Conservation (phyloP, 2,329 filamentous ascomycete genomes). For the Diaporthe citrichinensis region DNA sequence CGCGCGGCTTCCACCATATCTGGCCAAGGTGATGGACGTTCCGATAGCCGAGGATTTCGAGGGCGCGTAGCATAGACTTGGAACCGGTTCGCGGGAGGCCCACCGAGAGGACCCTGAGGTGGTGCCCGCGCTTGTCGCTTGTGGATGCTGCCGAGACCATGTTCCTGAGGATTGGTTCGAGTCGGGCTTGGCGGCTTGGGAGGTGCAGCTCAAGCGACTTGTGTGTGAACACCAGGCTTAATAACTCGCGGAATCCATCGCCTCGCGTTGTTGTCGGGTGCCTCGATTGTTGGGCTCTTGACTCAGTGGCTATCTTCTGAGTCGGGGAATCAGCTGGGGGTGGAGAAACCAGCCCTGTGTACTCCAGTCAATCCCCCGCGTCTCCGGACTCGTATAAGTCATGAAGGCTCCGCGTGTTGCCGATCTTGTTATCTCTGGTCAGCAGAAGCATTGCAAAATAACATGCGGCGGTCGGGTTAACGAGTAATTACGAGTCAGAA, state of each 20-base stretch:
- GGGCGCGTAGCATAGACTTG: constrained; percentile 25
- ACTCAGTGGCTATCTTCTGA: background rate
- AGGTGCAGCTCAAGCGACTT: background rate
- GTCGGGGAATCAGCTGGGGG: constrained; percentile 1
- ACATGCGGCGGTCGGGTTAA: background rate
- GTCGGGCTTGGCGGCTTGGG: background rate
- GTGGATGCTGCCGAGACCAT: constrained; percentile 16
- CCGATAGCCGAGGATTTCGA: constrained; percentile 25
- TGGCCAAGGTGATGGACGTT: constrained; percentile 30
- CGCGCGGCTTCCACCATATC: constrained; percentile 14
- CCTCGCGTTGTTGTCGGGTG: too few relatives aligned
- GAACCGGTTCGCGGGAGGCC: constrained; percentile 38
- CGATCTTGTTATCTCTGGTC: constrained; percentile 3
- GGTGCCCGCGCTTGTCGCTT: background rate
- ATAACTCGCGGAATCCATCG: background rate
- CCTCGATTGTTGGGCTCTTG: background rate
- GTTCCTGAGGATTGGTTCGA: constrained; percentile 1
- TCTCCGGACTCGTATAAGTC: constrained; percentile 3
- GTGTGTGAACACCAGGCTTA: background rate
- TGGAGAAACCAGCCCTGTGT: background rate
- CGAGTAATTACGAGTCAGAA: background rate
- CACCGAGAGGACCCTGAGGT: constrained; percentile 29
- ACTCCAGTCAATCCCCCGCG: constrained; percentile 11
- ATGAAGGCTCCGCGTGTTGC: background rate
- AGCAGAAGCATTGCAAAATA: background rate